Conservation (phyloP, 2,329 filamentous ascomycete species). For the Colletotrichum aenigma region DNA sequence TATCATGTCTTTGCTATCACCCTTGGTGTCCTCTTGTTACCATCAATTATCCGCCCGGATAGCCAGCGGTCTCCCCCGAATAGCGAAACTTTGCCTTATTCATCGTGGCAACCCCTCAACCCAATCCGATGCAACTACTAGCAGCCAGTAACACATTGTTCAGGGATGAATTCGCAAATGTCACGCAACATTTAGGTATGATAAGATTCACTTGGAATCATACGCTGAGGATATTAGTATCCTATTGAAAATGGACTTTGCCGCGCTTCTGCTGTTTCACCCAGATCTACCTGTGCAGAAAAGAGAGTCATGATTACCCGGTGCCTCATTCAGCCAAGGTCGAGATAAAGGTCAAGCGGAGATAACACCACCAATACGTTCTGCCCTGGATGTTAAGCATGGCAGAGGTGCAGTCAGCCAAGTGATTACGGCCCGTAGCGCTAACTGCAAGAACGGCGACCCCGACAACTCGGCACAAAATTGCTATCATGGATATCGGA, state of each 20-base stretch:
- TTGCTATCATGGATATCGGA: not conserved
- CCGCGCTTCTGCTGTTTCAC: not conserved
- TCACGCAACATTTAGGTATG: not conserved
- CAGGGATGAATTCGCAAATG: not conserved
- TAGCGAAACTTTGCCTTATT: not conserved
- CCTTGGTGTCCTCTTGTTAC: not conserved
- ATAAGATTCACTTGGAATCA: not conserved
- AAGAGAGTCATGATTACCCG: not conserved
- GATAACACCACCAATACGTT: not conserved
- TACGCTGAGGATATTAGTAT: not conserved
- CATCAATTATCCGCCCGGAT: not conserved
- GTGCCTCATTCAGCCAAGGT: not conserved
- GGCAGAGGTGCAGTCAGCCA: not conserved
- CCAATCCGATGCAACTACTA: not conserved
- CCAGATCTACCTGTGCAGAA: not conserved
- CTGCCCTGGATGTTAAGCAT: not conserved
- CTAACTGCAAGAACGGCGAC: not conserved
- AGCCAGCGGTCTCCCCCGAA: not conserved
- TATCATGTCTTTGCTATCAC: fast-evolving
- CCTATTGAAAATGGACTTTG: not conserved
- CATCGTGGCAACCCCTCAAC: not conserved
- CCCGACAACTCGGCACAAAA: not conserved
- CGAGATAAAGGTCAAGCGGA: not conserved
- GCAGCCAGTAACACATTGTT: not conserved
- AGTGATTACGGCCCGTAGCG: not conserved